phyloP scores from a whole-genome alignment of 176 grass and related monocot genomes.

The Thinopyrum elongatum region DNA sequence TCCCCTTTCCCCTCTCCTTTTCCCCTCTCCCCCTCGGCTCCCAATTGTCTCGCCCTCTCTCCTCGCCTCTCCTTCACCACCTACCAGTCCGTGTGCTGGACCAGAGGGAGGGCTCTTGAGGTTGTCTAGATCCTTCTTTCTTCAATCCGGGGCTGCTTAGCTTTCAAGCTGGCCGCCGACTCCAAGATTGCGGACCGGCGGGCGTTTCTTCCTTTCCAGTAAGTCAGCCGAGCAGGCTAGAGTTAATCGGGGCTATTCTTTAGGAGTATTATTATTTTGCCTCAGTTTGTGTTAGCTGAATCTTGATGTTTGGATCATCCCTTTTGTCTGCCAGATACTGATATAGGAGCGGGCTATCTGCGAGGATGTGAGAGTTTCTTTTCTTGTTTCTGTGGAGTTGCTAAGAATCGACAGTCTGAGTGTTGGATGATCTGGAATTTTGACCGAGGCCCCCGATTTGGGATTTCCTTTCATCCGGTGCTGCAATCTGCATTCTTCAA shows the following conservation, averaged over 20 bases:
- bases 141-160: conserved; percentile 15
- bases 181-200: conserved; percentile 8
- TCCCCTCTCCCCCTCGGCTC: background rate
- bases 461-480: background rate
- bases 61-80: background rate
- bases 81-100: background rate
- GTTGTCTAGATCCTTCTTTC: conserved; percentile 40
- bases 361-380: conserved; percentile 17
- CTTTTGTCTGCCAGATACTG: conserved; percentile 12
- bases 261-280: background rate
- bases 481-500: conserved; percentile 15
- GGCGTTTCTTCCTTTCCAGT: conserved; percentile 18
- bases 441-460: background rate
- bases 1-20: background rate
- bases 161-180: conserved; percentile 20
- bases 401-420: background rate
- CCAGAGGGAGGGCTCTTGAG: background rate
- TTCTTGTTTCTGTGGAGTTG: conserved; percentile 26
- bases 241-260: background rate
- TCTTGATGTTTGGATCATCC: conserved; percentile 9
- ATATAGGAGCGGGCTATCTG: background rate
- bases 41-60: conserved; percentile 36
- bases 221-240: conserved; percentile 26
- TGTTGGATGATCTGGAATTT: conserved; percentile 27
- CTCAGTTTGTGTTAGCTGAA: background rate